Base-by-base conservation (phyloP, 2,329 filamentous ascomycete species). In the Nemania abortiva region DNA sequence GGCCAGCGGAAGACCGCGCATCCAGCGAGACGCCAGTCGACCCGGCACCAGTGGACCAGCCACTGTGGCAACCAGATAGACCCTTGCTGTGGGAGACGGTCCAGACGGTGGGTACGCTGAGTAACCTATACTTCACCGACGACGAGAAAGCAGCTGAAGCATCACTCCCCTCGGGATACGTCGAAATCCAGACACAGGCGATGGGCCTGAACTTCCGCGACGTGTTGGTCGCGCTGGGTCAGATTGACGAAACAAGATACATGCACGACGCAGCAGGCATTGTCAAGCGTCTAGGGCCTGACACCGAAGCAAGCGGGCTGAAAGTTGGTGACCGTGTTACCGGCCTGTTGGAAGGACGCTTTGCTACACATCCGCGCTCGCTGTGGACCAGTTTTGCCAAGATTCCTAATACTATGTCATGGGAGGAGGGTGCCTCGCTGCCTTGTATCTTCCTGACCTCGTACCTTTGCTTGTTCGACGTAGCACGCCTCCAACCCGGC, bases 401-500 rank as follows among this genome's bases (percentile, higher is more conserved):
- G 3, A 59, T 59, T 1, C 56, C 56, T 7, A 0, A 31, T 4
- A 22, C 4, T 4, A 42, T 62, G 20, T 9, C 11, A 11, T 49
- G 24, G 7, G 27, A 6, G 4, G 11, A 77, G 1, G 82, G 79
- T 0, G 82, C 83, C 1, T 77, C 81, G 0, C 71, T 85, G 3
- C 82, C 83, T 0, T 69, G 84, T 2, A 80, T 79, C 0, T 84
- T 80, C 68, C 71, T 73, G 54, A 84, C 83, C 0, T 83, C 83
- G 0, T 81, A 82, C 70, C 79, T 82, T 62, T 74, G 78, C 22
- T 74, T 86, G 3, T 52, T 82, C 13, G 73, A 83, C 22, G 64
- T 82, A 6, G 84, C 79, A 0, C 75, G 79, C 0, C 74, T 86
- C 0, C 68, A 76, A 13, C 73, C 77, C 0, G 81, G 81, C 3